Conservation (phyloP, 169 alveolate genomes). For the Plasmodium ovale region DNA sequence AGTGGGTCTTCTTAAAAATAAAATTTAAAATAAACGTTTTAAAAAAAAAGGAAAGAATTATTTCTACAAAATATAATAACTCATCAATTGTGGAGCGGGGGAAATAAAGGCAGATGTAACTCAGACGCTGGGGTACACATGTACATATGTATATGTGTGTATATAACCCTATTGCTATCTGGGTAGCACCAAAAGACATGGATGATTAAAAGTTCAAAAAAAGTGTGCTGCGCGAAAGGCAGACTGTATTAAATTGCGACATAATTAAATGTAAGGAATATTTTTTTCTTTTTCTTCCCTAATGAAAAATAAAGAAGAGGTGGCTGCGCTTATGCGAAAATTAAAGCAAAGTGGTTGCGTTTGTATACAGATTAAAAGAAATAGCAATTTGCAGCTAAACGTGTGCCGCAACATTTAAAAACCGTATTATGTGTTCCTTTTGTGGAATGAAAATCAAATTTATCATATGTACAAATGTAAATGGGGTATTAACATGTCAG, state of each 20-base stretch:
- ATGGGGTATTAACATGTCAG: conserved; percentile 24
- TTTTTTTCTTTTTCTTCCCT: too few species aligned
- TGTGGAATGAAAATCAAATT: too few species aligned
- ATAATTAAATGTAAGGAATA: too few species aligned
- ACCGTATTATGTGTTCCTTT: too few species aligned
- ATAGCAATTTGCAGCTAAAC: neutral
- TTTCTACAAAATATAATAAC: too few species aligned
- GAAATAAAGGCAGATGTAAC: too few species aligned
- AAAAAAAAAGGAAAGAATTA: too few species aligned
- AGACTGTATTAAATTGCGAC: neutral
- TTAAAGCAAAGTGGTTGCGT: neutral
- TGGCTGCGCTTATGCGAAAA: neutral
- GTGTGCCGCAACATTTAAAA: neutral
- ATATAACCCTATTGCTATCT: neutral
- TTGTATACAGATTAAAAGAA: neutral
- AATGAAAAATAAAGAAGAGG: too few species aligned
- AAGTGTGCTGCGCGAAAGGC: neutral
- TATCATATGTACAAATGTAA: conserved; percentile 20
- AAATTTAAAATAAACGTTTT: too few species aligned
- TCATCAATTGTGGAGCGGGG: too few species aligned
- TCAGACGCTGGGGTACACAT: too few species aligned
- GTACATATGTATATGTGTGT: neutral
- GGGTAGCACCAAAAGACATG: neutral
- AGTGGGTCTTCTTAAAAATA: too few species aligned
- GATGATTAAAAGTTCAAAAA: neutral